Evolutionary conservation across 768 basidiomycete species (phyloP), one percentile per base, ranked within the genome.

Genomic region (Rhodotorula diobovata): DNA sequence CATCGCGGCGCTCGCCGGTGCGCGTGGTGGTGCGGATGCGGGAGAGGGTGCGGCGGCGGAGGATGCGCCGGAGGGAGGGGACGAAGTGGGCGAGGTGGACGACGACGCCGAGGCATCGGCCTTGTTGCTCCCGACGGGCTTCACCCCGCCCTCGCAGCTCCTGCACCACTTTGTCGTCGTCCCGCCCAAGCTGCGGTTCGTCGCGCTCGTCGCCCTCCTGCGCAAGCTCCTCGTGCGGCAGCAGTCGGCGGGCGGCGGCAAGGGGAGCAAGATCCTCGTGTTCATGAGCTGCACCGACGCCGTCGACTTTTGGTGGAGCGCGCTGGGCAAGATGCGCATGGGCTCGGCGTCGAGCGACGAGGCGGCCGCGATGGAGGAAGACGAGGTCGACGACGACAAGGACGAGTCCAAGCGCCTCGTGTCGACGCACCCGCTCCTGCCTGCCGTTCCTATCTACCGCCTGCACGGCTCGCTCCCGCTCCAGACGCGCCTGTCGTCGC

Each of bases 211-310:
- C 43, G 89, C 95, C 9, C 84, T 97, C 20, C 82, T 98, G 34
- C 88, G 96, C 34, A 86, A 87, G 12, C 83, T 76, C 14, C 67
- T 78, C 34, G 58, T 59, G 39, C 18, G 23, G 30, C 41, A 30
- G 37, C 58, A 45, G 35, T 8, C 28, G 41, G 6, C 86, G 88
- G 80, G n/a, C n/a, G n/a, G n/a, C n/a, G n/a, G 72, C 85, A 46
- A 11, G 61, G 66, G 48, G 50, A 51, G 48, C 53, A 92, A 90
- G 80, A 86, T 96, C 66, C 92, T 99, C 58, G 92, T 99, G 11
- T 99, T 99, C 81, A 82, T 99, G 71, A 95, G 90, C 76, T 97
- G 93, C 77, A 98, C 93, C 11, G 95, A 97, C 80, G 94, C 96
- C 6, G 96, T 99, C 28, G 95, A 99, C 80, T 97, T 92, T 77